Evolutionary conservation across 306 rosid species (phyloP).

Genomic region (Canavalia ensiformis): DNA sequence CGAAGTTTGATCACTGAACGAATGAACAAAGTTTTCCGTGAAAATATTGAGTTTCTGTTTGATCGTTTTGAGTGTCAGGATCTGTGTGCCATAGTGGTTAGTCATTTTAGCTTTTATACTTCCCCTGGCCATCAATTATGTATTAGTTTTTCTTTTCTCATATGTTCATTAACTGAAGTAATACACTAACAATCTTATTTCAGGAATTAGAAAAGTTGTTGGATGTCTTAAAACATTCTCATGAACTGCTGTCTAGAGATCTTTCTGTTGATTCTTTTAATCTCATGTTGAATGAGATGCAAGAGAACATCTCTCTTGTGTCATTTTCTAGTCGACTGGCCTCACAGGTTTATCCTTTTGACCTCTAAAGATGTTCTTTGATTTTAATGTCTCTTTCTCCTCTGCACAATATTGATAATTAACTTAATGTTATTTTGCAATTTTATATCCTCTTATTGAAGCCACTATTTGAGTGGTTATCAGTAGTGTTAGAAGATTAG

Average conservation of each 20-base stretch:
- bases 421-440: conserved; percentile 22
- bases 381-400: conserved; percentile 38
- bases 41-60: conserved; percentile 92
- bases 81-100: conserved; percentile 91
- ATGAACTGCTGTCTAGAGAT: conserved; percentile 82
- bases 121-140: conserved; percentile 35
- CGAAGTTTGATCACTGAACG: conserved; percentile 84
- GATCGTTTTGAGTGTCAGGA: conserved; percentile 99
- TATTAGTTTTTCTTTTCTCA: conserved; percentile 26
- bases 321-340: conserved; percentile 97
- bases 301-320: conserved; percentile 93
- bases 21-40: conserved; percentile 90
- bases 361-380: conserved; percentile 34
- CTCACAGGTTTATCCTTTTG: conserved; percentile 80
- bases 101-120: conserved; percentile 56
- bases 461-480: conserved; percentile 37
- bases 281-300: conserved; percentile 96
- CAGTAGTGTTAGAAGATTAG: background rate
- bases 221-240: conserved; percentile 84
- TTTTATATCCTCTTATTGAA: conserved; percentile 33
- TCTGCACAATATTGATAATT: background rate
- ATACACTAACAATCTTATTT: conserved; percentile 47
- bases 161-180: conserved; percentile 38
- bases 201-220: conserved; percentile 94
- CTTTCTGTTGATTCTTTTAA: conserved; percentile 83